phyloP scores from a whole-genome alignment of 2,329 filamentous ascomycete species.

The Aspergillus fischeri region DNA sequence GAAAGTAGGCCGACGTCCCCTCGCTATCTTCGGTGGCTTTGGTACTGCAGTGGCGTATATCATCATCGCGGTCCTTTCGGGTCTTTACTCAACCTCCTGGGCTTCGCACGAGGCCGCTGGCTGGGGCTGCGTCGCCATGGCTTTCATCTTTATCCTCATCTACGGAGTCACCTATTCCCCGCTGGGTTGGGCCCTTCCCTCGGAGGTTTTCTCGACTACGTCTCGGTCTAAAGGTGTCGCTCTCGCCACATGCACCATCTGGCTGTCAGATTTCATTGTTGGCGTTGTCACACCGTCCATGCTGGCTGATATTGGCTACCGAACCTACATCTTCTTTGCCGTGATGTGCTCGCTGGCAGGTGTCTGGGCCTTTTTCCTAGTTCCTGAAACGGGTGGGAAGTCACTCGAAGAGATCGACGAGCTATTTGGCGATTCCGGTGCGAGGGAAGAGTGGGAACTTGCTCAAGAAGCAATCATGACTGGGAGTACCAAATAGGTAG shows the following conservation, averaged over 20 bases:
- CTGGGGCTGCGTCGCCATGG: constrained; percentile 14
- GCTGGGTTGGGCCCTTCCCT: constrained; percentile 34
- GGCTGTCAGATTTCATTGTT: constrained; percentile 39
- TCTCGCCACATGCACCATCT: constrained; percentile 30
- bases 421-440: constrained; percentile 21
- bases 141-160: constrained; percentile 13
- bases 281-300: constrained; percentile 61
- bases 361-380: constrained; percentile 47
- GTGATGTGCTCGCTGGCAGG: constrained; percentile 45
- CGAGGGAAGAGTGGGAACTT: neutral
- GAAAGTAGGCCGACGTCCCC: constrained; percentile 22
- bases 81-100: constrained; percentile 18
- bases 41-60: constrained; percentile 24
- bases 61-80: constrained; percentile 25
- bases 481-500: neutral
- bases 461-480: neutral
- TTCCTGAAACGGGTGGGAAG: constrained; percentile 53
- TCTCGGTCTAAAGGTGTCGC: constrained; percentile 35
- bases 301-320: constrained; percentile 50
- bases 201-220: constrained; percentile 34
- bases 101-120: constrained; percentile 14
- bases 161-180: constrained; percentile 28
- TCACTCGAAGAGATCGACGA: constrained; percentile 51
- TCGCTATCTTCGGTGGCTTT: constrained; percentile 22
- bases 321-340: constrained; percentile 54